A percentile compares a stretch with the other conserved stretches of the same genome.
These are phyloP conservation scores for Gossypium lobatum DNA, from an alignment of 441 rosid genomes.

Conservation along the genomic window DNA sequence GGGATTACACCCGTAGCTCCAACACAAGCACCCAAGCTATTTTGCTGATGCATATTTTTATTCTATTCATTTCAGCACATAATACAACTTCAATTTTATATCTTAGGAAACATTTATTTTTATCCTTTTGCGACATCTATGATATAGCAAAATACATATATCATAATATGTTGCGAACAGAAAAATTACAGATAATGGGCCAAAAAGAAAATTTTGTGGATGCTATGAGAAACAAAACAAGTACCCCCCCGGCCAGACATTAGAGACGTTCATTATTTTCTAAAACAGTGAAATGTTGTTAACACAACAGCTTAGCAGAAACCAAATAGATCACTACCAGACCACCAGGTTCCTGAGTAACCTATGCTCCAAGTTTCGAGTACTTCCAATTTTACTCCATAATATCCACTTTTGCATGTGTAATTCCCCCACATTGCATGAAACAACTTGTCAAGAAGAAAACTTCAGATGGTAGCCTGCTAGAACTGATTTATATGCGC, in stretches of 20 bases:
- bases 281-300: slow-evolving; percentile 5
- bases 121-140: not conserved
- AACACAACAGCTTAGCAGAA: not conserved
- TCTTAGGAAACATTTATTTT: not conserved
- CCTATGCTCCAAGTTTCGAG: slow-evolving; percentile 18
- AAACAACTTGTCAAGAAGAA: not conserved
- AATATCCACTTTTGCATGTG: slow-evolving; percentile 7
- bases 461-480: not conserved
- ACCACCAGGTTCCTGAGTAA: slow-evolving; percentile 9
- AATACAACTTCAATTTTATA: not conserved
- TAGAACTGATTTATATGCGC: no score
- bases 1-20: no score
- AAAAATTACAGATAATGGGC: not conserved
- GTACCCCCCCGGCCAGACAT: not conserved
- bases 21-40: not conserved
- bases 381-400: slow-evolving; percentile 29
- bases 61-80: not conserved
- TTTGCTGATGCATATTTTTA: not conserved
- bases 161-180: not conserved
- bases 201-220: slow-evolving; percentile 11
- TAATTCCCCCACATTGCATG: slow-evolving; percentile 25
- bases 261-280: slow-evolving; percentile 7
- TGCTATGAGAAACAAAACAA: slow-evolving; percentile 14
- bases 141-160: not conserved
- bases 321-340: slow-evolving; percentile 6